These are phyloP conservation scores for Dothideomycetes sp. DNA, from an alignment of 2,329 filamentous ascomycete species.

Conservation along the genomic window DNA sequence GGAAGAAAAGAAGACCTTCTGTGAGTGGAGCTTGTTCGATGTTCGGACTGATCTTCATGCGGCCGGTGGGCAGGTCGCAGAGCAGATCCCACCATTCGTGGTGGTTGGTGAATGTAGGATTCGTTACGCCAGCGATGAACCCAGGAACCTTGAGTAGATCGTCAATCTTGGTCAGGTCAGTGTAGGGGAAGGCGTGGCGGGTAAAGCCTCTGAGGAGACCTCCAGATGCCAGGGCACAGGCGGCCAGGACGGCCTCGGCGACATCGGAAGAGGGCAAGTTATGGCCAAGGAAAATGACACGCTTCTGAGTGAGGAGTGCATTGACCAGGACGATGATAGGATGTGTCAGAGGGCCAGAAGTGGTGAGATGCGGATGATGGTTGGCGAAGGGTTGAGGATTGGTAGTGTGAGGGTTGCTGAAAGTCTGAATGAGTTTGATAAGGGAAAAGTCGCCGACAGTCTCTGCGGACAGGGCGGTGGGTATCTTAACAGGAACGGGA, in stretches of 20 bases:
- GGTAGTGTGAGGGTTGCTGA: conserved; percentile 72
- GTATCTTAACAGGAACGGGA: conserved; percentile 92
- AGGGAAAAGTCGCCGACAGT: conserved; percentile 96
- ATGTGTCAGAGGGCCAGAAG: conserved; percentile 78
- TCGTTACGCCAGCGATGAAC: conserved; percentile 96
- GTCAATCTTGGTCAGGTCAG: conserved; percentile 94
- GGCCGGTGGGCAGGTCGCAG: conserved; percentile 82
- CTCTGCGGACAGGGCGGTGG: conserved; percentile 85
- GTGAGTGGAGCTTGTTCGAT: conserved; percentile 73
- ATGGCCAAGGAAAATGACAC: conserved; percentile 90
- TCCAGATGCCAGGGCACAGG: conserved; percentile 85
- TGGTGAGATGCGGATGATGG: conserved; percentile 84
- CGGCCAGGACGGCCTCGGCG: conserved; percentile 94
- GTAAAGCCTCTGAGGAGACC: conserved; percentile 91
- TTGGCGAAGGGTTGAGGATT: conserved; percentile 68
- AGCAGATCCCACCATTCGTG: conserved; percentile 97
- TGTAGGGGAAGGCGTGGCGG: conserved; percentile 93
- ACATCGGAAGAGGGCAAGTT: conserved; percentile 93
- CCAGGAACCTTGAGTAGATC: conserved; percentile 91
- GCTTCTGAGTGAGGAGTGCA: conserved; percentile 88
- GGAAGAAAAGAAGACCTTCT: conserved; percentile 78
- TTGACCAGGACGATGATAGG: conserved; percentile 93
- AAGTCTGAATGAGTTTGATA: conserved; percentile 93
- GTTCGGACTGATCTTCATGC: conserved; percentile 85
- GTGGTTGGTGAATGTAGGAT: conserved; percentile 89